Percentiles rank a stretch among this genome's conserved stretches.
These are phyloP conservation scores for Colletotrichum cordylinicola DNA, from an alignment of 2,329 filamentous ascomycete species.

Conservation along the genomic window DNA sequence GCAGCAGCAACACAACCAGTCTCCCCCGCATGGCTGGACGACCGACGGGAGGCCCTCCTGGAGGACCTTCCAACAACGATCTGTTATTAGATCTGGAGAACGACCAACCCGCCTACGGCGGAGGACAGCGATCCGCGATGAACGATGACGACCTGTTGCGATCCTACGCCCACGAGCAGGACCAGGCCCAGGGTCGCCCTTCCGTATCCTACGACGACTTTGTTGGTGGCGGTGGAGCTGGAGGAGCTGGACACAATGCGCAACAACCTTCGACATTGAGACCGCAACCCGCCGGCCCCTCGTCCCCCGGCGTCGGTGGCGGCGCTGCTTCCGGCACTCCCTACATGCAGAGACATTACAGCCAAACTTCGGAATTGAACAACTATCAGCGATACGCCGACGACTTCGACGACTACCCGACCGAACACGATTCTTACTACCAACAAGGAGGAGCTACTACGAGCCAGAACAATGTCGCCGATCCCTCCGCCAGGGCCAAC, in stretches of 20 bases:
- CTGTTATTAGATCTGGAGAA: constrained; percentile 79
- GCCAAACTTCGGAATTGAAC: constrained; percentile 81
- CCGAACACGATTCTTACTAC: constrained; percentile 83
- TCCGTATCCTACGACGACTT: constrained; percentile 97
- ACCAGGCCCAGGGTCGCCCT: constrained; percentile 69
- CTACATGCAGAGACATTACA: constrained; percentile 57
- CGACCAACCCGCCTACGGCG: constrained; percentile 73
- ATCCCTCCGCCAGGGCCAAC: constrained; percentile 43
- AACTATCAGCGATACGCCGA: constrained; percentile 93
- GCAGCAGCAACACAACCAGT: constrained; percentile 33
- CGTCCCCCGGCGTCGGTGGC: constrained; percentile 19
- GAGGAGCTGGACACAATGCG: constrained; percentile 29
- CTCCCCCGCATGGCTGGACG: constrained; percentile 66
- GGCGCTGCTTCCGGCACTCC: constrained; percentile 39
- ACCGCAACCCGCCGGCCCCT: constrained; percentile 35
- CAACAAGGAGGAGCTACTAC: constrained; percentile 64
- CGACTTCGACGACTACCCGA: constrained; percentile 81
- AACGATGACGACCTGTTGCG: constrained; percentile 82
- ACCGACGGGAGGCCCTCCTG: constrained; percentile 53
- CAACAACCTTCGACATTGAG: constrained; percentile 49
- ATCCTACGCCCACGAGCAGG: constrained; percentile 74
- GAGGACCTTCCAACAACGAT: constrained; percentile 58
- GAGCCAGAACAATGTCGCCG: constrained; percentile 22
- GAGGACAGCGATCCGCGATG: constrained; percentile 77
- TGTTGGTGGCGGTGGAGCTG: constrained; percentile 63